Evolutionary conservation across 2,329 filamentous ascomycete genomes (phyloP), one percentile per base, ranked within the genome.

Genomic region (Curvularia hawaiiensis): DNA sequence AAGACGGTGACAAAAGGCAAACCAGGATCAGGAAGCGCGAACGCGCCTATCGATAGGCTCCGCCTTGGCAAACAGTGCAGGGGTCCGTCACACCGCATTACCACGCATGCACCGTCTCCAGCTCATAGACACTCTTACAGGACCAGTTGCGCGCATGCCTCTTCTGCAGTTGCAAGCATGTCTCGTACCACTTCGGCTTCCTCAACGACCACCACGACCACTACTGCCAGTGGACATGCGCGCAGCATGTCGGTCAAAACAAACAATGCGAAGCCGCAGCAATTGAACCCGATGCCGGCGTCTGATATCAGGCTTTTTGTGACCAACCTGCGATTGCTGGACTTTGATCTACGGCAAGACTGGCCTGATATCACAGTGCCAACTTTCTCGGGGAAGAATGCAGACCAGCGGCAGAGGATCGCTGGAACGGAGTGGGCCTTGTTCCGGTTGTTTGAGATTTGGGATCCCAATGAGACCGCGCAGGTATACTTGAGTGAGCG

Each of bases 351-450:
- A 49, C 83, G 83, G 0, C 80, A 85, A 0, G 92, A 96, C 77
- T 97, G 93, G 90, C 94, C 94, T 0, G 83, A 79, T 18, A 90
- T 97, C 55, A 87, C 85, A 1, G 73, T 82, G 0, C 82, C 88
- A 49, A 90, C 89, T 2, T 91, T 98, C 71, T 85, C 86, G 3
- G 80, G 83, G 4, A 87, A 83, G 56, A 85, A 90, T 67, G 87
- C 89, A 61, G 90, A 90, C 52, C 90, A 94, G 75, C 95, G 94
- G 78, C 89, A 89, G 75, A 86, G 94, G 52, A 88, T 96, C 38
- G 87, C 90, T 66, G 87, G 87, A 58, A 86, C 93, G 38, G 95
- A 99, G 79, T 98, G 94, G 92, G 87, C 89, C 0, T 80, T 98
- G n/a, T 97, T 90, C 75, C 88, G 91, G 50, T 83, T 99, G 14